phyloP scores from a whole-genome alignment of 805 yeast species.

The Schizosaccharomyces lindneri region DNA sequence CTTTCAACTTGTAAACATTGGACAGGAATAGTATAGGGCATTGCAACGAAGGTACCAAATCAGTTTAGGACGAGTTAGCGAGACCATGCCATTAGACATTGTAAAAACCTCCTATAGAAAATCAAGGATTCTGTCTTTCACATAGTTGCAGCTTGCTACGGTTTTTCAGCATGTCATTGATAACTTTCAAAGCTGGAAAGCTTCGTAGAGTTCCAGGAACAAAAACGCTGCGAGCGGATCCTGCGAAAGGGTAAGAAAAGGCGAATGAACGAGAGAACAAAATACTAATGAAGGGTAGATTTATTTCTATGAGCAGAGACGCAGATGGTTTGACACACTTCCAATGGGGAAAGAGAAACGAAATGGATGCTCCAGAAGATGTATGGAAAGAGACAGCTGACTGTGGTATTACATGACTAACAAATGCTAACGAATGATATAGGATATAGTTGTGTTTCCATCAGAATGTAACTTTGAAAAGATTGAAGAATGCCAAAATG shows the following conservation, averaged over 20 bases:
- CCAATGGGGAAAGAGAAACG: background rate
- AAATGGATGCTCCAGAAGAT: background rate
- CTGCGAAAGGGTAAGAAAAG: slow-evolving; percentile 1
- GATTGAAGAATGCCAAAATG: slow-evolving; percentile 43
- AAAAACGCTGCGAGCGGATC: background rate
- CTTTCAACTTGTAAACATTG: too few species aligned
- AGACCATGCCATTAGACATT: too few species aligned
- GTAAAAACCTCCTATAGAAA: background rate
- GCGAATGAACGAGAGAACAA: too few species aligned
- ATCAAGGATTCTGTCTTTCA: background rate
- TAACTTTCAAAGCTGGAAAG: slow-evolving; percentile 2
- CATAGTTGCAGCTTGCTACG: background rate
- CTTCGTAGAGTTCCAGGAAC: background rate
- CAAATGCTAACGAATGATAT: background rate
- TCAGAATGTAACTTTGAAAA: slow-evolving; percentile 66
- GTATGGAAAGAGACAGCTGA: background rate
- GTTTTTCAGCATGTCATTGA: background rate
- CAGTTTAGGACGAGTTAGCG: too few species aligned
- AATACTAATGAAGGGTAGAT: background rate
- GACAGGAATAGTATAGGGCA: too few species aligned
- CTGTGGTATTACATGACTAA: background rate
- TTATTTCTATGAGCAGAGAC: background rate
- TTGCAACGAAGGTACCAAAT: too few species aligned
- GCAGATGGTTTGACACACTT: slow-evolving; percentile 1
- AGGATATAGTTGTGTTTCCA: slow-evolving; percentile 47